Percentiles rank a stretch among this genome's conserved stretches.
Conservation (phyloP, 2,329 filamentous ascomycete species). For the Microascus cirrosus region DNA sequence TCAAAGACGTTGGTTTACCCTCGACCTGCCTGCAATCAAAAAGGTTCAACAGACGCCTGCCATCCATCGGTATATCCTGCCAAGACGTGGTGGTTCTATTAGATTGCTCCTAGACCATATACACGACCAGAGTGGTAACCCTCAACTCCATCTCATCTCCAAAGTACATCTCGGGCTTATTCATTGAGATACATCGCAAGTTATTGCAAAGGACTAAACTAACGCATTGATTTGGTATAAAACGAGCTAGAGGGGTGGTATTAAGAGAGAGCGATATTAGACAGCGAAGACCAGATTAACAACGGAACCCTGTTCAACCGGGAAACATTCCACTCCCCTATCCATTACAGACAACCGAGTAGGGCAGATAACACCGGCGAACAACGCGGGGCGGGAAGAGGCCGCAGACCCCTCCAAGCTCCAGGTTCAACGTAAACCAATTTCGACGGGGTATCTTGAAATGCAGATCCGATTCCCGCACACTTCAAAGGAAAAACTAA, state of each 20-base stretch:
- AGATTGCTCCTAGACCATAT: too few relatives aligned
- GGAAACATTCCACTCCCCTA: background rate
- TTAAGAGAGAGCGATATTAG: conserved; percentile 4
- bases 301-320: conserved; percentile 5
- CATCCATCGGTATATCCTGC: too few relatives aligned
- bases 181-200: background rate
- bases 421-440: conserved; percentile 23
- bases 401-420: background rate
- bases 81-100: too few relatives aligned
- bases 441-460: conserved; percentile 46
- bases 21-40: too few relatives aligned
- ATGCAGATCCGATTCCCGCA: conserved; percentile 43
- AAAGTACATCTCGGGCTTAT: too few relatives aligned
- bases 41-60: too few relatives aligned
- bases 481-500: conserved; percentile 15
- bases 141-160: too few relatives aligned
- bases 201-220: background rate
- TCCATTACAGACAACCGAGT: background rate
- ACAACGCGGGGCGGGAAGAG: background rate
- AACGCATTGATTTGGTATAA: conserved; percentile 3
- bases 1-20: too few relatives aligned
- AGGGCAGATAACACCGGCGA: background rate
- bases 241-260: conserved; percentile 3
- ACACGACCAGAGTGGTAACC: too few relatives aligned
- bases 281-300: conserved; percentile 11